phyloP scores from a whole-genome alignment of 1,284 basidiomycete genomes.

The Mycena sp. region DNA sequence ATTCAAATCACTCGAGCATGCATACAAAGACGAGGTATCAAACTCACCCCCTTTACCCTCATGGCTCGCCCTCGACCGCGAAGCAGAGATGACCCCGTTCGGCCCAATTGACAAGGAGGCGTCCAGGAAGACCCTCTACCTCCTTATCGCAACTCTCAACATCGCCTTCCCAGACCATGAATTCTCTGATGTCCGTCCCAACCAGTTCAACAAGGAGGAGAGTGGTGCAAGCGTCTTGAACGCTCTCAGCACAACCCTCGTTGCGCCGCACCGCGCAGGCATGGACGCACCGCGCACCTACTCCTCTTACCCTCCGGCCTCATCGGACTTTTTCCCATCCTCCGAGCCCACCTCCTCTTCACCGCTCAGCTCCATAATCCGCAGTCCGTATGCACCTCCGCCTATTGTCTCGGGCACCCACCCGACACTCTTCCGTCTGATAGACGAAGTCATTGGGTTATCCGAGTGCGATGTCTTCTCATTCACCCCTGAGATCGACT shows the following conservation, averaged over 20 bases:
- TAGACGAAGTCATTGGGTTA: slow-evolving; percentile 92
- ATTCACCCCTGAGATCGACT: slow-evolving; percentile 93
- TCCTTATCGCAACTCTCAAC: slow-evolving; percentile 97
- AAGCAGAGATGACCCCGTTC: slow-evolving; percentile 80
- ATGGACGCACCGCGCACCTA: slow-evolving; percentile 77
- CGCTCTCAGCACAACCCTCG: slow-evolving; percentile 81
- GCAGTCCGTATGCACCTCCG: slow-evolving; percentile 74
- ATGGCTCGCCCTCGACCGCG: slow-evolving; percentile 71
- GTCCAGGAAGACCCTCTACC: slow-evolving; percentile 89
- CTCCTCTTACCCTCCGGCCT: slow-evolving; percentile 81
- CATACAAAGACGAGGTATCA: slow-evolving; percentile 82
- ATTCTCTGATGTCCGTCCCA: slow-evolving; percentile 92
- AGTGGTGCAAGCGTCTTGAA: slow-evolving; percentile 82
- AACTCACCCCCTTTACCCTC: slow-evolving; percentile 77
- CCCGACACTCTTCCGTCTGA: slow-evolving; percentile 85
- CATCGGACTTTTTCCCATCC: slow-evolving; percentile 77
- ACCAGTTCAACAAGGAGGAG: slow-evolving; percentile 90
- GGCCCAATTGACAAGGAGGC: slow-evolving; percentile 80
- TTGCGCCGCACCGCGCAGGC: slow-evolving; percentile 71
- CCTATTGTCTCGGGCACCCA: slow-evolving; percentile 74
- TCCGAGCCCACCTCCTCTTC: slow-evolving; percentile 75
- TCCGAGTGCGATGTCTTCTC: slow-evolving; percentile 96
- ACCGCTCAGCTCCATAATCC: slow-evolving; percentile 63
- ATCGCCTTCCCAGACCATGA: slow-evolving; percentile 98
- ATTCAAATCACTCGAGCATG: slow-evolving; percentile 90